Evolutionary conservation across 2,329 filamentous ascomycete species (phyloP), one percentile per base, ranked within the genome.

Genomic region (Magnaporthales sp.): DNA sequence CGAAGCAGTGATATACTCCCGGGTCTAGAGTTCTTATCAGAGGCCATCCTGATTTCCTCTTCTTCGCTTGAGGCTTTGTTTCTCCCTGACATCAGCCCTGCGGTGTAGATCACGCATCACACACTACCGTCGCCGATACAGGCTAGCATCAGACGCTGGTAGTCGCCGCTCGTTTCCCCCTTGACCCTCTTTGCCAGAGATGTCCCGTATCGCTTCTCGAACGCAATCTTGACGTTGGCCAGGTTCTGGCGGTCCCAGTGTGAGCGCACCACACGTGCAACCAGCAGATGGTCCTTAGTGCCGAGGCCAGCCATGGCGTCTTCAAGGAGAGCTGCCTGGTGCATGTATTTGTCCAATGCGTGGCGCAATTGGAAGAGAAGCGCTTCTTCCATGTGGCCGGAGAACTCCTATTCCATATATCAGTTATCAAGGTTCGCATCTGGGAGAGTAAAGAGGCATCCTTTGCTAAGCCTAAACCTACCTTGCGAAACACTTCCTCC

Each of bases 331-430:
- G 84, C 80, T 0, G 93, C 95, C 72, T 96, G 93, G 70, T 92
- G 89, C 83, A 91, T 90, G 67, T 91, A 92, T 70, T 90, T 91
- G 77, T 97, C 92, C 6, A 86, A 80, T 2, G 91, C 94, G 13
- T 89, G 83, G 11, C 85, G 84, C n/a, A 97, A 80, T 76, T 97
- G 92, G 75, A 88, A 88, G 29, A 95, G 79, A 0, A 98, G 84
- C 0, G 92, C 92, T 19, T 91, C 86, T 75, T 93, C 83, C 93
- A 98, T 97, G 75, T 98, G 94, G 0, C 94, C 94, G 0, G 89
- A 91, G 78, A 97, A 97, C 73, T 95, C 88, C 79, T 89, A 68
- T 46, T 46, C 8, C 15, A n/a, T 9, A 4, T 11, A 27, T 64
- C 24, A 46, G 30, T 38, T 64, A 1, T 46, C 62, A 26, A 46